Base-by-base conservation (phyloP, 1,284 basidiomycete species). In the Rhodotorula sp. region DNA sequence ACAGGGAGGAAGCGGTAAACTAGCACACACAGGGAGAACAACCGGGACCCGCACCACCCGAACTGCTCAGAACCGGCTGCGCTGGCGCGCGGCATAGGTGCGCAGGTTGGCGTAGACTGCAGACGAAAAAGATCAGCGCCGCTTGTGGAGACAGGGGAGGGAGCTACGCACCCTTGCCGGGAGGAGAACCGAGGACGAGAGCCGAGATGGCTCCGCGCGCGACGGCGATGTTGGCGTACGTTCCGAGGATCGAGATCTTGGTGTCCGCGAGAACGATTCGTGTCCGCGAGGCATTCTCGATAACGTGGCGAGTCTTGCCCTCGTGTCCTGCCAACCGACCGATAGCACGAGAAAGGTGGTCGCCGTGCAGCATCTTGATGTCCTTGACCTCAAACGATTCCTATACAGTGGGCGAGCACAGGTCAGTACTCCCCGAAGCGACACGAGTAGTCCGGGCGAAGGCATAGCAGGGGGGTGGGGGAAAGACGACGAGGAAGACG, bases 311-410 rank as follows among this genome's bases (percentile, higher is more conserved):
- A 5, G 96, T 98, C 83, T 97, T 95, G 61, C 96, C 96, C 76
- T 97, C 94, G 81, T 99, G 94, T 19, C 96, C 96, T 15, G 96
- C 96, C 80, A 99, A 97, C 77, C 96, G 93, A 78, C 94, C 96
- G 71, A 99, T 98, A 21, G 96, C 96, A 76, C 96, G 90, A 27
- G 92, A 91, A 21, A 99, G 85, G 81, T 99, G 97, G 80, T 99
- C 97, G 3, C 96, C 96, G 75, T 97, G 94, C 7, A 99, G 85
- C 0, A 94, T 97, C 84, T 99, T 99, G 70, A 99, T 94, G 79
- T 99, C 96, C 82, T 98, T 99, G 83, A 99, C 95, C 83, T 99
- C 77, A 60, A 74, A 74, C 1, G 74, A 75, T 62, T 75, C 74
- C 67, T 68, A 55, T 12, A 27, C 9, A 19, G 44, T 13, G 15